Evolutionary conservation across 2,329 filamentous ascomycete species (phyloP), one percentile per base, ranked within the genome.

Genomic region (Fusarium anguioides): DNA sequence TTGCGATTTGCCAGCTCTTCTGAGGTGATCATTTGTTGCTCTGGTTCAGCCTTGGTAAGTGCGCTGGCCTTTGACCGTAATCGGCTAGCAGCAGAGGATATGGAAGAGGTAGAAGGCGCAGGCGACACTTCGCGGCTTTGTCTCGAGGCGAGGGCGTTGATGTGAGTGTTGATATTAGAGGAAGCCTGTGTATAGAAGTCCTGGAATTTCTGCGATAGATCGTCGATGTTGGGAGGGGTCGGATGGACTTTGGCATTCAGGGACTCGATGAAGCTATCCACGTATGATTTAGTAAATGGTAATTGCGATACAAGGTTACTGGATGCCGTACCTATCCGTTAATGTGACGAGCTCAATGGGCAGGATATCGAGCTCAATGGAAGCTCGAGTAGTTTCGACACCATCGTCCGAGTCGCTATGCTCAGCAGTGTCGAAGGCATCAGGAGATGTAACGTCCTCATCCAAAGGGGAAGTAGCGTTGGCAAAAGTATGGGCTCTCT

Each of bases 321-420:
- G 15, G 11, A n/a, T 29, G 37, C 21, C 77, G 63, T 82, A 94
- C 93, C 92, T 92, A 78, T 98, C 95, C 20, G 91, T 93, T 75
- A 97, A 81, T 77, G 93, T 96, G 59, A 96, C 86, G 60, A 99
- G 87, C 84, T 99, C 96, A 73, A 97, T 96, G 15, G 96, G 96
- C 39, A 99, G 87, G 74, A 97, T 92, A 72, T 97, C 93, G 66
- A 96, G 90, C 57, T 92, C 90, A 65, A 92, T 86, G 5, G 91
- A 88, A 21, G 82, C 80, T 59, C 86, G 77, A 1, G 82, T 81
- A 4, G 78, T 72, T 62, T 87, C 85, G 7, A 79, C 60, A 24
- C 77, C 71, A 51, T 86, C 82, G 23, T 86, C 83, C 31, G 75
- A 75, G 29, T 81, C 78, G 18, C 78, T 77, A 27, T 78, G 70